phyloP scores from a whole-genome alignment of 2,329 filamentous ascomycete species.

The Arachnomyces sp. region DNA sequence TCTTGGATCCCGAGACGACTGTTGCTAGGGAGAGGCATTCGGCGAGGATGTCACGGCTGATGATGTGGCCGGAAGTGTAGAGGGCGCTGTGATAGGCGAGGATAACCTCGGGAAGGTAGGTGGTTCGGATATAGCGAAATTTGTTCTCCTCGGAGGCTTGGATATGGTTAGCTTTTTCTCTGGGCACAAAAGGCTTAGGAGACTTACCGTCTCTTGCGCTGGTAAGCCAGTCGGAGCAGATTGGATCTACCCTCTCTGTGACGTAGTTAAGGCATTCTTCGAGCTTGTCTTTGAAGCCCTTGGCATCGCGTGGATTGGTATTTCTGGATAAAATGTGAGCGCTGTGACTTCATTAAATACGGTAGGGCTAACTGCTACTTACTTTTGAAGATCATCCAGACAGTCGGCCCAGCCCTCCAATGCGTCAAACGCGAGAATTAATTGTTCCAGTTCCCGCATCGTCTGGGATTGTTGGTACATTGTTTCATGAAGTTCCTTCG shows the following conservation, averaged over 20 bases:
- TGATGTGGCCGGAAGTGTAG: constrained; percentile 65
- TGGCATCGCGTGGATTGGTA: constrained; percentile 25
- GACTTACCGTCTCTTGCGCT: constrained; percentile 48
- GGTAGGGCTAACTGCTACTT: constrained; percentile 13
- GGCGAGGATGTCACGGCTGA: constrained; percentile 68
- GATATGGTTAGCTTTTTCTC: constrained; percentile 14
- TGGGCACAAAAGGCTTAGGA: not conserved
- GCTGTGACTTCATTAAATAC: not conserved
- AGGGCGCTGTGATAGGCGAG: constrained; percentile 76
- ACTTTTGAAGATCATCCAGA: constrained; percentile 39
- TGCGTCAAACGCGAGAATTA: constrained; percentile 57
- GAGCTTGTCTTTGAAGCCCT: constrained; percentile 49
- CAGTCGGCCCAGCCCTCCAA: constrained; percentile 58
- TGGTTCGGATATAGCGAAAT: constrained; percentile 57
- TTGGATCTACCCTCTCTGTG: constrained; percentile 49
- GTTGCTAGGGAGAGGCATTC: constrained; percentile 81
- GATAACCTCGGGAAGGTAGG: constrained; percentile 77
- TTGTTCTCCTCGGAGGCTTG: constrained; percentile 53
- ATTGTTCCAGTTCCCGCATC: constrained; percentile 60
- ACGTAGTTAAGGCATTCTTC: constrained; percentile 46
- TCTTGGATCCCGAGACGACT: constrained; percentile 62
- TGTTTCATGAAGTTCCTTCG: not conserved
- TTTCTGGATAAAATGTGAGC: constrained; percentile 12
- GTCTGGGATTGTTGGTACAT: constrained; percentile 46
- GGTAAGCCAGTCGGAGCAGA: constrained; percentile 57